Evolutionary conservation across 768 basidiomycete species (phyloP).

Genomic region (Chalciporus sphaerocephalus): DNA sequence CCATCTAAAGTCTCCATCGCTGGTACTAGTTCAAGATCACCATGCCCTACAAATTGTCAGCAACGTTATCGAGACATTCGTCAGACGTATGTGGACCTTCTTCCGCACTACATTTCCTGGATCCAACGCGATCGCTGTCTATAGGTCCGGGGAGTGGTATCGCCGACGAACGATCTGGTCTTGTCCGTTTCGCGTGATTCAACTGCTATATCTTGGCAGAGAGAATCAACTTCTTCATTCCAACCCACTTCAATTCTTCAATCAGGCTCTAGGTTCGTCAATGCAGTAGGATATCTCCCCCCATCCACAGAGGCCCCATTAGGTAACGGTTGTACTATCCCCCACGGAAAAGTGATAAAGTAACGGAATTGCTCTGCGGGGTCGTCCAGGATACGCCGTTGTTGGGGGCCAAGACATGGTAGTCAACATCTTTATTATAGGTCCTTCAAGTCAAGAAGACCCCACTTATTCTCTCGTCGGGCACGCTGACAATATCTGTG

Average conservation of each 20-base stretch:
- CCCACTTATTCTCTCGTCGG: conserved; percentile 83
- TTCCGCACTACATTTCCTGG: conserved; percentile 1
- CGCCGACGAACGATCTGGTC: conserved; percentile 72
- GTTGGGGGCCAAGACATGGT: conserved; percentile 88
- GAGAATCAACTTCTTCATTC: conserved; percentile 49
- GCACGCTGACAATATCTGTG: conserved; percentile 87
- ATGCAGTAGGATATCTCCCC: conserved; percentile 73
- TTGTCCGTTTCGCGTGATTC: conserved; percentile 91
- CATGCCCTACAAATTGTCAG: conserved; percentile 78
- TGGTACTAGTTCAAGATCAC: not conserved
- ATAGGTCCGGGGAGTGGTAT: conserved; percentile 79
- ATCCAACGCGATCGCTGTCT: conserved; percentile 12
- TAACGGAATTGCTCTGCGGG: conserved; percentile 5
- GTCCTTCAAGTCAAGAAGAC: conserved; percentile 52
- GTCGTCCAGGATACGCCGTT: conserved; percentile 66
- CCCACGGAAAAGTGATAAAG: not conserved
- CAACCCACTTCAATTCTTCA: conserved; percentile 48
- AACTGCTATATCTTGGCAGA: conserved; percentile 83
- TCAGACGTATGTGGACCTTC: conserved; percentile 55
- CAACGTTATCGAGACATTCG: conserved; percentile 63
- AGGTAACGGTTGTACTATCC: conserved; percentile 42
- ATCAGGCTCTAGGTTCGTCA: conserved; percentile 73
- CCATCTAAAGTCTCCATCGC: not conserved
- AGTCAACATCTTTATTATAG: conserved; percentile 76
- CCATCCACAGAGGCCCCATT: conserved; percentile 65